phyloP scores from a whole-genome alignment of 805 yeast genomes.

The Ascoidea rubescens region DNA sequence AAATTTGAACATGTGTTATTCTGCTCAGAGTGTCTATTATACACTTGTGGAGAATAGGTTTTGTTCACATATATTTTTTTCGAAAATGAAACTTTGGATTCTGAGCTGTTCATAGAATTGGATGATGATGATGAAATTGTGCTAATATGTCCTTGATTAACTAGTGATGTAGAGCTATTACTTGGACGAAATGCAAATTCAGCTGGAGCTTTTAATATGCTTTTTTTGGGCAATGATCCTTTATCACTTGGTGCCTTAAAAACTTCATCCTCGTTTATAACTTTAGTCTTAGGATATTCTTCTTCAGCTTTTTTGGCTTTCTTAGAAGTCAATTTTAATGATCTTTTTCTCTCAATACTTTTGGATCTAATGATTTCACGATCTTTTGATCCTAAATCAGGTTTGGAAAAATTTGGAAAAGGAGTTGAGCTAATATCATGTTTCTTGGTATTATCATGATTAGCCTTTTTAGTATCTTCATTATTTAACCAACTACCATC shows the following conservation, averaged over 20 bases:
- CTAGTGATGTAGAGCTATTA: neutral
- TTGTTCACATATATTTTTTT: slow-evolving; percentile 33
- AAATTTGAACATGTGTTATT: slow-evolving; percentile 25
- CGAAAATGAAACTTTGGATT: slow-evolving; percentile 26
- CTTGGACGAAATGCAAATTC: neutral
- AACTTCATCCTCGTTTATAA: neutral
- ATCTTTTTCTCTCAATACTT: neutral
- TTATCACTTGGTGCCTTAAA: neutral
- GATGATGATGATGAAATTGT: neutral
- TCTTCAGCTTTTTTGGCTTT: neutral
- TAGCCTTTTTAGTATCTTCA: no score
- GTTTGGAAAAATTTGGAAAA: neutral
- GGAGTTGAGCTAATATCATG: neutral
- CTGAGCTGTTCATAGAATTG: neutral
- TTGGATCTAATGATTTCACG: neutral
- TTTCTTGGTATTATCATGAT: no score
- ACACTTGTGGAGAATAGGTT: slow-evolving; percentile 36
- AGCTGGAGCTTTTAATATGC: neutral
- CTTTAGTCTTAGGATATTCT: neutral
- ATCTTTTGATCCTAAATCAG: neutral
- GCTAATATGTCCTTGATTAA: neutral
- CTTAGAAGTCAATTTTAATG: neutral
- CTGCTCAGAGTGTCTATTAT: slow-evolving; percentile 38
- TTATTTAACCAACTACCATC: no score
- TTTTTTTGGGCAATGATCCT: neutral